Conservation (phyloP, 75 land plant species). For the Pinus albicaulis region DNA sequence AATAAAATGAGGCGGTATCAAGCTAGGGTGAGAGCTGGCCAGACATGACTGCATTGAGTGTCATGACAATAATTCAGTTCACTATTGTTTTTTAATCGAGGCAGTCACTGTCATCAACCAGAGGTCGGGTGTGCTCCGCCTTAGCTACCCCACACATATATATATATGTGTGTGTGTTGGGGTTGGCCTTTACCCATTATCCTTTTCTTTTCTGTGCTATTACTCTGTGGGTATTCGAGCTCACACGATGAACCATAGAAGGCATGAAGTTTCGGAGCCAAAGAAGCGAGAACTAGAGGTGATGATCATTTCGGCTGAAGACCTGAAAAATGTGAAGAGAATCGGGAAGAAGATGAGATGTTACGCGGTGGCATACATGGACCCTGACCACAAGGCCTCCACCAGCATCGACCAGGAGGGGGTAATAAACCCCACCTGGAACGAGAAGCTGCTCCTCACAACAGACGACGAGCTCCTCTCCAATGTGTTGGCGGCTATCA, state of each 20-base stretch:
- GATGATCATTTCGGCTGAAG: constrained; percentile 28
- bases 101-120: too few relatives aligned
- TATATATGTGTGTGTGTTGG: too few relatives aligned
- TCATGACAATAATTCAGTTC: too few relatives aligned
- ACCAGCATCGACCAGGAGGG: constrained; percentile 7
- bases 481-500: background rate
- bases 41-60: too few relatives aligned
- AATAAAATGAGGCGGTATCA: too few relatives aligned
- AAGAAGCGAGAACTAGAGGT: constrained; percentile 24
- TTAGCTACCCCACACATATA: too few relatives aligned
- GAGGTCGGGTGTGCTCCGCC: too few relatives aligned
- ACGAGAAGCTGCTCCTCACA: constrained; percentile 7
- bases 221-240: too few relatives aligned
- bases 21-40: too few relatives aligned
- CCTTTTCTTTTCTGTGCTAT: too few relatives aligned
- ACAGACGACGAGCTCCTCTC: background rate
- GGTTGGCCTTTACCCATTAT: too few relatives aligned
- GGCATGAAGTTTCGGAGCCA: background rate
- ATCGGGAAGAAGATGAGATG: background rate
- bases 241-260: background rate
- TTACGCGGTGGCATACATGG: constrained; percentile 14
- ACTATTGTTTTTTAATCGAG: too few relatives aligned
- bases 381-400: constrained; percentile 15
- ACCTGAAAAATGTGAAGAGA: constrained; percentile 35
- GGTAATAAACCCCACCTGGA: constrained; percentile 19